Base-by-base conservation (phyloP, 202 grass and related monocot species). In the Zizania palustris region DNA sequence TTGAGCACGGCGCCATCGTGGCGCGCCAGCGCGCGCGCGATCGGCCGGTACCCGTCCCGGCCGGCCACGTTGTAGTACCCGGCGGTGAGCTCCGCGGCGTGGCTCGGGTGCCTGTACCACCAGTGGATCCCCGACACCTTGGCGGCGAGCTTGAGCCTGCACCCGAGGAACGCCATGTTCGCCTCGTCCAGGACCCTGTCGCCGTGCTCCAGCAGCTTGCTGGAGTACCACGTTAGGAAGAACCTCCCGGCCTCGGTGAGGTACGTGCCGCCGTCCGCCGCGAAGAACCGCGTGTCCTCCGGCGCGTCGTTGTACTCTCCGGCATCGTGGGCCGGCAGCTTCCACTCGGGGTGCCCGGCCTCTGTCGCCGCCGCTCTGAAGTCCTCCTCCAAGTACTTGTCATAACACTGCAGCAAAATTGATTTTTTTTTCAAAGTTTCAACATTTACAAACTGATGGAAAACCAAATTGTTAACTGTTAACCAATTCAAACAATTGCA, bases 221-320 rank as follows among this genome's bases (percentile, higher is more conserved):
- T 65, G 2, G 86, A 93, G 84, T 97, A 97, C 94, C 94, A 93
- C 19, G 82, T 86, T 11, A 97, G 84, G 76, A 97, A 97, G 74
- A 97, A 93, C 13, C 51, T 57, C 10, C 94, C 91, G 51, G 85
- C 68, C 54, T 89, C 72, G 16, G 69, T 80, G 9, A 86, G 64
- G 80, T 90, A 97, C 15, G 82, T 75, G 10, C 90, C 88, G n/a
- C 42, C 65, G 56, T 85, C 72, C n/a, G 72, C 74, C 11, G 79
- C 65, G 71, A 97, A 93, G 71, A 97, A 93, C 41, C 82, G 82
- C 1, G 91, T 92, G 38, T 84, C 65, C 10, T 91, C 80, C 1
- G 91, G 86, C 13, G 65, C 53, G 74, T 88, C 82, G 69, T 93
- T 97, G 65, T 86, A 67, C 8, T 74, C 75, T 2, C 86, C 88